These are phyloP conservation scores for Pneumocystis jirovecii DNA, from an alignment of 1,139 yeast species.

Conservation along the genomic window DNA sequence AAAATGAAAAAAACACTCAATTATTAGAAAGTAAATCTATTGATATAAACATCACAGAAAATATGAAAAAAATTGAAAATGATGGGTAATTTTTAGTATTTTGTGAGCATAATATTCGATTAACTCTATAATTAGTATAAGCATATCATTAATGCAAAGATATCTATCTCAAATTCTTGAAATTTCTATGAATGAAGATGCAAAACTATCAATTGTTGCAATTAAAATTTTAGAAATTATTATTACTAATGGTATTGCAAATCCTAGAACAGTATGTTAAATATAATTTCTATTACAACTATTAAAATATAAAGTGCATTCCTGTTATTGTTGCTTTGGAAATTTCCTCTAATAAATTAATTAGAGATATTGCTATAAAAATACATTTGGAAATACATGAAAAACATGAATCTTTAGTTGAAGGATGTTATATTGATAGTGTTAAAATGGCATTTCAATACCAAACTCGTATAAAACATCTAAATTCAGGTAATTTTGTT, in stretches of 20 bases:
- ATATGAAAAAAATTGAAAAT: background rate
- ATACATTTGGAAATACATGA: slow-evolving; percentile 43
- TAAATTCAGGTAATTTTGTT: slow-evolving; percentile 5
- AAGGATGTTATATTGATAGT: slow-evolving; percentile 50
- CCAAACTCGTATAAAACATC: slow-evolving; percentile 20
- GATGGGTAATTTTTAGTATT: background rate
- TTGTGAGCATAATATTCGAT: background rate
- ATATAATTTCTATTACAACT: background rate
- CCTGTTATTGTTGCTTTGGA: slow-evolving; percentile 59
- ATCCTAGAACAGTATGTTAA: slow-evolving; percentile 35
- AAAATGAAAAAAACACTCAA: slow-evolving; percentile 24
- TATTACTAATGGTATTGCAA: slow-evolving; percentile 52
- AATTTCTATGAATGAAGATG: slow-evolving; percentile 36
- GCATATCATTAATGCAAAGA: slow-evolving; percentile 56
- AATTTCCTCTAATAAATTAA: slow-evolving; percentile 34
- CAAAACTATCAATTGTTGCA: slow-evolving; percentile 34
- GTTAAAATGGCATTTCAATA: slow-evolving; percentile 40
- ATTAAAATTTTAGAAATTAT: slow-evolving; percentile 42
- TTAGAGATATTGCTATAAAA: slow-evolving; percentile 36
- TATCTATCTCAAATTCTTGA: slow-evolving; percentile 37
- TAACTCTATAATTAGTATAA: slow-evolving; percentile 25
- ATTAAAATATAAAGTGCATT: slow-evolving; percentile 30
- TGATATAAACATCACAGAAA: background rate
- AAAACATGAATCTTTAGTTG: slow-evolving; percentile 57
- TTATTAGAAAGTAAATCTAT: slow-evolving; percentile 16